Conservation (phyloP, 352 stramenopile species). For the Pythium aquatile region DNA sequence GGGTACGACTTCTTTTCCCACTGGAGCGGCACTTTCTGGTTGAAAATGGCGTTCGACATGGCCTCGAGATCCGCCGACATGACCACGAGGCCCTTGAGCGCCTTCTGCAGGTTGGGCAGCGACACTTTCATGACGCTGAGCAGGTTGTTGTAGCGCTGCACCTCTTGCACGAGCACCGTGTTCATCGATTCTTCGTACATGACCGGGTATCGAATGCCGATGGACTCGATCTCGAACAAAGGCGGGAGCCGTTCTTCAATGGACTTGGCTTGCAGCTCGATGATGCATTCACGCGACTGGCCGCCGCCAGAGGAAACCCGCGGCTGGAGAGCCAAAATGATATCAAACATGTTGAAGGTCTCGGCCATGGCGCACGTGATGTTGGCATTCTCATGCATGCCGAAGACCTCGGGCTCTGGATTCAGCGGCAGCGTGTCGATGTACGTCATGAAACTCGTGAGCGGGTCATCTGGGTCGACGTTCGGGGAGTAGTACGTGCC, state of each 20-base stretch:
- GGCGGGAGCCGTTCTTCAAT: constrained; percentile 78
- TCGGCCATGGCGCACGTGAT: constrained; percentile 92
- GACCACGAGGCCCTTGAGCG: constrained; percentile 70
- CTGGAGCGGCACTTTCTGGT: constrained; percentile 82
- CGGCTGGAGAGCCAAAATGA: constrained; percentile 83
- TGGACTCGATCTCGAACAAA: constrained; percentile 85
- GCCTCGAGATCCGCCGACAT: constrained; percentile 65
- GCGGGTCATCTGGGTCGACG: constrained; percentile 64
- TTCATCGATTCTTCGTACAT: constrained; percentile 92
- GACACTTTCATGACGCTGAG: constrained; percentile 81
- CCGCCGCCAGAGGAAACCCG: constrained; percentile 72
- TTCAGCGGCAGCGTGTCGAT: constrained; percentile 87
- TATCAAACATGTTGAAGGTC: constrained; percentile 88
- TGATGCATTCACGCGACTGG: constrained; percentile 86
- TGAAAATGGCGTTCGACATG: constrained; percentile 85
- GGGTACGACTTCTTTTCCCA: constrained; percentile 91
- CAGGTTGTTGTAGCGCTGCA: constrained; percentile 90
- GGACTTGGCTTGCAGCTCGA: constrained; percentile 75
- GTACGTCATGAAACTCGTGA: constrained; percentile 80
- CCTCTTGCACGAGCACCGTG: constrained; percentile 90
- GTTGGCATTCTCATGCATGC: constrained; percentile 94
- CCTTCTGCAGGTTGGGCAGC: constrained; percentile 84
- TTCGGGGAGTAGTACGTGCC: constrained; percentile 71
- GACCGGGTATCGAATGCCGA: constrained; percentile 83
- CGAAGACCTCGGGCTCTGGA: constrained; percentile 91